These are phyloP conservation scores for Asterophora parasitica DNA, from an alignment of 768 basidiomycete genomes.

Conservation along the genomic window DNA sequence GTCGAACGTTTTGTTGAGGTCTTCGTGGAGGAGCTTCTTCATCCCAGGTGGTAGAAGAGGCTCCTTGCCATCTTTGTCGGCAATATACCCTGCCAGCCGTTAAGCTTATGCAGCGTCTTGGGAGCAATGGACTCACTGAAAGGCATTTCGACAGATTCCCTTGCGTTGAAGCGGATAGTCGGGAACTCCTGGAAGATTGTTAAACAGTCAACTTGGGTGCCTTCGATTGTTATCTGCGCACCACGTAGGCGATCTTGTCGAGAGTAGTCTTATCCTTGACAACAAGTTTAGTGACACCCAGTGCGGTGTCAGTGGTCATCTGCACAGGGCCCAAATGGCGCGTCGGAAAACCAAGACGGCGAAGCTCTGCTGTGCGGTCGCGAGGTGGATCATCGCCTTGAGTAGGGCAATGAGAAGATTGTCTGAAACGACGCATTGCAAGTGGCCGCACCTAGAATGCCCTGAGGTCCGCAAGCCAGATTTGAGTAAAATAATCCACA, in stretches of 20 bases:
- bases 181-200: constrained; percentile 66
- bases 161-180: constrained; percentile 80
- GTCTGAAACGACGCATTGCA: too few species aligned
- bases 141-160: constrained; percentile 97
- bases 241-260: constrained; percentile 67
- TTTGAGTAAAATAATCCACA: not conserved
- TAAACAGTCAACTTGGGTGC: not conserved
- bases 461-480: constrained; percentile 30
- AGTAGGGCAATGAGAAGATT: not conserved
- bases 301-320: constrained; percentile 98
- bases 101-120: not conserved
- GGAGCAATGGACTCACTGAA: constrained; percentile 56
- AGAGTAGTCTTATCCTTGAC: constrained; percentile 73
- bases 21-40: constrained; percentile 78
- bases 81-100: constrained; percentile 40
- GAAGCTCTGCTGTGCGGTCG: constrained; percentile 87
- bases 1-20: constrained; percentile 84
- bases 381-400: constrained; percentile 93
- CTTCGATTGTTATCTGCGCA: constrained; percentile 31
- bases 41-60: constrained; percentile 88
- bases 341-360: constrained; percentile 79
- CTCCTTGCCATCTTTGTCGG: constrained; percentile 35
- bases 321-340: constrained; percentile 85
- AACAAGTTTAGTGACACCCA: constrained; percentile 84
- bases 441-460: constrained; percentile 49